Evolutionary conservation across 306 rosid species (phyloP).

Genomic region (Acacia crassicarpa): DNA sequence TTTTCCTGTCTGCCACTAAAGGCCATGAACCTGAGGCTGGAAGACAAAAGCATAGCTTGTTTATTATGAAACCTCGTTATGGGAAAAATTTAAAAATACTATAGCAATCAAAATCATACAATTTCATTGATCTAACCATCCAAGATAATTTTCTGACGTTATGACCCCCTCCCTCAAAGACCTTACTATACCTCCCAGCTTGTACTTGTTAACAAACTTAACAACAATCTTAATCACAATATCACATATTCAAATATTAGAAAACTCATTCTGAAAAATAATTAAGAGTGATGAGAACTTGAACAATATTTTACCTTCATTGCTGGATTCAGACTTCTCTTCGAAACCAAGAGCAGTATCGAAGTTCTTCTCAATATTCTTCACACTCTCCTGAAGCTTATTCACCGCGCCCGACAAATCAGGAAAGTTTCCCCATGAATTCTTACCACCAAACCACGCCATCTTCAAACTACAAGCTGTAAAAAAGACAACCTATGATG

Average conservation of each 20-base stretch:
- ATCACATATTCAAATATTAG: not conserved
- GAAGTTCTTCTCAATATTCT: constrained; percentile 96
- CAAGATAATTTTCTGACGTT: not conserved
- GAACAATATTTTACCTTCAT: constrained; percentile 63
- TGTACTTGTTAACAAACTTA: not conserved
- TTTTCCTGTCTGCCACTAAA: constrained; percentile 49
- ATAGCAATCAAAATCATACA: not conserved
- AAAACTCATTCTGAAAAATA: constrained; percentile 8
- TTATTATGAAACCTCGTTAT: constrained; percentile 27
- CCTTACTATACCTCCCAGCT: not conserved
- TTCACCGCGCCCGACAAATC: constrained; percentile 98
- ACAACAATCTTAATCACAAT: constrained; percentile 17
- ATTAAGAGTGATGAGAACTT: not conserved
- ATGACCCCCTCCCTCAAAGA: not conserved
- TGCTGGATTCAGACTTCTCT: constrained; percentile 71
- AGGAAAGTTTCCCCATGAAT: constrained; percentile 83
- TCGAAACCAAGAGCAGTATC: constrained; percentile 91
- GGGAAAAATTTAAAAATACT: not conserved
- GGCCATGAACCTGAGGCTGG: constrained; percentile 63
- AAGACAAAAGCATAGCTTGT: constrained; percentile 24
- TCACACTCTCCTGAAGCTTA: constrained; percentile 98
- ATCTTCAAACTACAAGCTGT: constrained; percentile 49
- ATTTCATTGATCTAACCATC: constrained; percentile 1
- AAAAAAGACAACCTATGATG: constrained; percentile 25
- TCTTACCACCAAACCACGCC: constrained; percentile 93